These are phyloP conservation scores for Diaporthe sp. DNA, from an alignment of 2,329 filamentous ascomycete species.

Conservation along the genomic window DNA sequence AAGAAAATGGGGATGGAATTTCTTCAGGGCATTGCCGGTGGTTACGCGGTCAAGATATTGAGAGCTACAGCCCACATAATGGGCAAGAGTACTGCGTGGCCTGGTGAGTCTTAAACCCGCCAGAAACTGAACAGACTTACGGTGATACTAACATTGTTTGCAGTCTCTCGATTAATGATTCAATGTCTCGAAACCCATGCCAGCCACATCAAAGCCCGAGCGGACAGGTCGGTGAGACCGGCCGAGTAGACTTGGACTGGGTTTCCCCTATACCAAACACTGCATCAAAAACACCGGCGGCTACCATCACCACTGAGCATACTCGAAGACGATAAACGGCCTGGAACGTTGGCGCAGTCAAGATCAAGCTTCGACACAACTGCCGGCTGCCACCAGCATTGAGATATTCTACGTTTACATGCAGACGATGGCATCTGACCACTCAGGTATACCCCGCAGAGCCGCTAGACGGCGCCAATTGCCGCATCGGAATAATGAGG, in stretches of 20 bases:
- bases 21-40: constrained; percentile 65
- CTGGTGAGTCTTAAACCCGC: constrained; percentile 70
- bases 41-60: constrained; percentile 87
- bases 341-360: background rate
- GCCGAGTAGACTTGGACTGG: constrained; percentile 49
- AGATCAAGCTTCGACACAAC: background rate
- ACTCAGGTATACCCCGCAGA: background rate
- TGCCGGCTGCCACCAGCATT: background rate
- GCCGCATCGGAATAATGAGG: background rate
- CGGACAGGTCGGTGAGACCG: constrained; percentile 63
- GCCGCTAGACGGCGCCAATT: background rate
- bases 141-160: background rate
- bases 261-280: background rate
- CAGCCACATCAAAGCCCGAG: constrained; percentile 62
- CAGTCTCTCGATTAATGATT: constrained; percentile 67
- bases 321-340: background rate
- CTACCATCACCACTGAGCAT: background rate
- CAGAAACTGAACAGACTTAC: background rate
- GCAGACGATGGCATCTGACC: too few species aligned
- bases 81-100: constrained; percentile 92
- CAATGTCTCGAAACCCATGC: constrained; percentile 68
- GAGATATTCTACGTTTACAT: background rate
- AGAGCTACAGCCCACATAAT: constrained; percentile 88
- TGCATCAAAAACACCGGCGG: background rate
- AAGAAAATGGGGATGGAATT: constrained; percentile 78